Evolutionary conservation across 2,329 filamentous ascomycete genomes (phyloP), one percentile per base, ranked within the genome.

Genomic region (Fusarium abutilonis): DNA sequence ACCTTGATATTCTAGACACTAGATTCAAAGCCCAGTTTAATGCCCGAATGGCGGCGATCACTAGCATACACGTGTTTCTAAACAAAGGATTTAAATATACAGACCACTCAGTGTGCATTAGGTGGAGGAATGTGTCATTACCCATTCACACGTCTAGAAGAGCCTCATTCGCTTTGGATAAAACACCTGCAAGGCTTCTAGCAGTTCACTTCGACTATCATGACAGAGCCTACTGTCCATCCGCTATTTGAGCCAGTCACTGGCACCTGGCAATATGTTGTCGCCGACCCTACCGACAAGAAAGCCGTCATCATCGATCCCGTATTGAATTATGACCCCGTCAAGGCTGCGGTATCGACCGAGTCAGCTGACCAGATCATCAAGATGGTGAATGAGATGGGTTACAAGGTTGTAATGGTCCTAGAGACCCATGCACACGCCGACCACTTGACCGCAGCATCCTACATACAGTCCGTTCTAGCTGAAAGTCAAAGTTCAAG

Each of bases 341-440:
- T 65, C 17, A 76, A 64, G 1, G 68, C 72, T 36, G 58, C 62
- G 2, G 77, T 89, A 55, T 77, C 72, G 6, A 88, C 86, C 0
- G 42, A 65, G 1, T 75, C 81, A 0, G 87, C 87, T 2, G 84
- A 89, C 55, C 40, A 56, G 0, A 61, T 89, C 0, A 74, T 89
- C 0, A 61, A 74, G 0, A 21, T 82, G 0, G 69, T 85, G 7
- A 62, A 68, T 4, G 66, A 79, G 2, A 71, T 82, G 1, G 74
- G 74, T 1, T 87, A 86, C 67, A 77, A 60, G 0, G 68, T 89
- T 9, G 74, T 77, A 1, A 74, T 72, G 36, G 84, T 89, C 15
- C 77, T 89, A 3, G 87, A 89, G 63, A 89, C 87, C 0, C 86
- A 89, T 68, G 81, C 78, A 0, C 83, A 88, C 58, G 85, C 85